Evolutionary conservation across 2,329 filamentous ascomycete species (phyloP).

Genomic region (Colletotrichum truncatum): DNA sequence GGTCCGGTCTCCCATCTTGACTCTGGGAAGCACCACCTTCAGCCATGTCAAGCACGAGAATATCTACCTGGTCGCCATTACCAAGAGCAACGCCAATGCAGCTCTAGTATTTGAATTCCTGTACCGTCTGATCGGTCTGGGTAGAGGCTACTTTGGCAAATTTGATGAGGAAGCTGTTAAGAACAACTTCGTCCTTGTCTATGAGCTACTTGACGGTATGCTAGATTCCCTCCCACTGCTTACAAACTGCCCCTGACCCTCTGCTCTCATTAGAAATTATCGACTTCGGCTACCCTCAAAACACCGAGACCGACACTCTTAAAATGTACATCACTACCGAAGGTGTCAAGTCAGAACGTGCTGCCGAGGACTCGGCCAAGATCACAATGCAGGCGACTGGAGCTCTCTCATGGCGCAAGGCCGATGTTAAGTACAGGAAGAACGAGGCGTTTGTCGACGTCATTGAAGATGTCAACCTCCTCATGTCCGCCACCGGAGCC

Average conservation of each 20-base stretch:
- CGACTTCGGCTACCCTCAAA: slow-evolving; percentile 98
- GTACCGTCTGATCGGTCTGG: slow-evolving; percentile 88
- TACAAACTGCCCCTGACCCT: not conserved
- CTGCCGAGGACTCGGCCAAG: slow-evolving; percentile 91
- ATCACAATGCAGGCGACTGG: slow-evolving; percentile 99
- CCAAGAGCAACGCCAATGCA: slow-evolving; percentile 98
- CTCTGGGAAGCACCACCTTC: slow-evolving; percentile 96
- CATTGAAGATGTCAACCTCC: slow-evolving; percentile 97
- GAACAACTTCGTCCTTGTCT: slow-evolving; percentile 99
- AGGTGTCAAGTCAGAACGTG: slow-evolving; percentile 91
- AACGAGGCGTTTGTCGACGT: slow-evolving; percentile 99
- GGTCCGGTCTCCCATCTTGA: slow-evolving; percentile 96
- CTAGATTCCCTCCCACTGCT: not conserved
- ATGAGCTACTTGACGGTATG: slow-evolving; percentile 92
- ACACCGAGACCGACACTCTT: slow-evolving; percentile 97
- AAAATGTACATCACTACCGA: slow-evolving; percentile 99
- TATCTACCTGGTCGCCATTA: slow-evolving; percentile 96
- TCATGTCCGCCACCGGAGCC: slow-evolving; percentile 98
- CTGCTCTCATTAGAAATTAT: slow-evolving; percentile 77
- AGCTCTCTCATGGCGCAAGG: slow-evolving; percentile 94
- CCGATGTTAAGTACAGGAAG: slow-evolving; percentile 98
- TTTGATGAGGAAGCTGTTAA: slow-evolving; percentile 99
- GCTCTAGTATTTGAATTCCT: slow-evolving; percentile 98
- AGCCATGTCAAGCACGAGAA: slow-evolving; percentile 99
- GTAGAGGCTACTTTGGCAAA: slow-evolving; percentile 97